These are phyloP conservation scores for Carex littledalei DNA, from an alignment of 176 grass and related monocot genomes.

Conservation along the genomic window DNA sequence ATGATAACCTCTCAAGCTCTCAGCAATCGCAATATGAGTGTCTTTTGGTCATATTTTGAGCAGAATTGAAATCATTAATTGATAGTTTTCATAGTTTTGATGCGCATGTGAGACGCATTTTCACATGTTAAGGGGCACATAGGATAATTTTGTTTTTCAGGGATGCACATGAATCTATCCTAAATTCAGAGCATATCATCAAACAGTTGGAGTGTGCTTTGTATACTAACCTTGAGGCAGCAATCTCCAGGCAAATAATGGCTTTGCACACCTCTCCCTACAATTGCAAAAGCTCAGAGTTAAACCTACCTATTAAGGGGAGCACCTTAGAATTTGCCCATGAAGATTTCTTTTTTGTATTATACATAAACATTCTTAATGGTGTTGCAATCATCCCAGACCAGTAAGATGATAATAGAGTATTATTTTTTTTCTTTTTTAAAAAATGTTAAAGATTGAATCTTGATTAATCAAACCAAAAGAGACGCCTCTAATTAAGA, in stretches of 20 bases:
- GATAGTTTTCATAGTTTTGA: background rate
- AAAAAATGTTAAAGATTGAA: background rate
- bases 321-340: background rate
- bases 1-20: background rate
- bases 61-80: background rate
- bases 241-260: constrained; percentile 92
- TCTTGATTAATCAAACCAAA: constrained; percentile 5
- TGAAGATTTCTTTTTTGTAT: background rate
- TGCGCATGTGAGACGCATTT: background rate
- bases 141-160: background rate
- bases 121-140: background rate
- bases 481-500: background rate
- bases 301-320: too few species aligned
- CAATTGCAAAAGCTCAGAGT: background rate
- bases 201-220: constrained; percentile 20
- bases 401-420: background rate
- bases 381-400: background rate
- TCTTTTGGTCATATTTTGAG: background rate
- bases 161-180: background rate
- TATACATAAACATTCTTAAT: background rate
- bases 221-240: constrained; percentile 58
- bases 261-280: constrained; percentile 96
- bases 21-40: background rate
- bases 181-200: constrained; percentile 12
- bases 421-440: background rate